Evolutionary conservation across 306 rosid genomes (phyloP).

Genomic region (Amphicarpaea edgeworthii): DNA sequence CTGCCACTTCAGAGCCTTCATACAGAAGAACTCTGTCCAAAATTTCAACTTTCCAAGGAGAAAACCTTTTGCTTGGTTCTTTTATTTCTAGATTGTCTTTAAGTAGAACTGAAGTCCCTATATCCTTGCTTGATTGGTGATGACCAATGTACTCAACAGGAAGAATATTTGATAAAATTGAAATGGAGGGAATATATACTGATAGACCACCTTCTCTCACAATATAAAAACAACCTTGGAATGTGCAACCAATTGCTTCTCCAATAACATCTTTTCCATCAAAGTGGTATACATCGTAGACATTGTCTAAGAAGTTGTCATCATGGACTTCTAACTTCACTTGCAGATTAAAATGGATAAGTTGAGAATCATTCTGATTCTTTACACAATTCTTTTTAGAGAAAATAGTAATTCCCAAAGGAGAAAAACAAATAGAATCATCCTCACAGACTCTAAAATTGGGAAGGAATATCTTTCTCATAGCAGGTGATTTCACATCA

Average conservation of each 20-base stretch:
- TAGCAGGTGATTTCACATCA: constrained; percentile 55
- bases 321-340: constrained; percentile 61
- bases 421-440: constrained; percentile 77
- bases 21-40: constrained; percentile 88
- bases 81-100: constrained; percentile 59
- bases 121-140: constrained; percentile 55
- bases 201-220: constrained; percentile 84
- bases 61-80: constrained; percentile 54
- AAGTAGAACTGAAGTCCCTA: constrained; percentile 53
- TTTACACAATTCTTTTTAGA: constrained; percentile 52
- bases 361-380: constrained; percentile 58
- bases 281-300: constrained; percentile 46
- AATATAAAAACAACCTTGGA: constrained; percentile 80
- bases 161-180: constrained; percentile 67
- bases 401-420: constrained; percentile 81
- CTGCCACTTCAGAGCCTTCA: constrained; percentile 82
- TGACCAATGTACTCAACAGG: constrained; percentile 71
- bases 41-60: constrained; percentile 82
- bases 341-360: constrained; percentile 74
- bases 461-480: constrained; percentile 78
- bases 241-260: constrained; percentile 87
- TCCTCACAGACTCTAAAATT: constrained; percentile 60
- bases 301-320: constrained; percentile 64
- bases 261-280: constrained; percentile 64
- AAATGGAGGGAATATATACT: constrained; percentile 79